Conservation (phyloP, 2,329 filamentous ascomycete species). For the Dendrostoma leiphaemia region DNA sequence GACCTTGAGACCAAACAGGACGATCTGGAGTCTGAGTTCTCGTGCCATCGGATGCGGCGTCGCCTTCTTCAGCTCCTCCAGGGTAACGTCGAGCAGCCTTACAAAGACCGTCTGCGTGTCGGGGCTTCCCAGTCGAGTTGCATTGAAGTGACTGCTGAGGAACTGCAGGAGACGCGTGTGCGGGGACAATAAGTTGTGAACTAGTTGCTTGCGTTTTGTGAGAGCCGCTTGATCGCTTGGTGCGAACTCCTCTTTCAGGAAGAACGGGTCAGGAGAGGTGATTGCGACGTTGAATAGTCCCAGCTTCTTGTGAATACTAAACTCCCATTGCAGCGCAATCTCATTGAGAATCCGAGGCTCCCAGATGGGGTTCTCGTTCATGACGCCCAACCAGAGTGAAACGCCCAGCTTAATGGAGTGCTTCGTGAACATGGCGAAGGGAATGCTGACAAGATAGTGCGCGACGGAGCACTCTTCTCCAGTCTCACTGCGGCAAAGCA, state of each 20-base stretch:
- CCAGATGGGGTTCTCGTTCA: slow-evolving; percentile 90
- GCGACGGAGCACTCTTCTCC: slow-evolving; percentile 76
- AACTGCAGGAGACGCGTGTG: slow-evolving; percentile 86
- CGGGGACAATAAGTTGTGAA: slow-evolving; percentile 81
- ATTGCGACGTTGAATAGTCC: slow-evolving; percentile 79
- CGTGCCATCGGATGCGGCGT: slow-evolving; percentile 81
- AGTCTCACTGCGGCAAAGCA: slow-evolving; percentile 72
- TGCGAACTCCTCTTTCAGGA: slow-evolving; percentile 85
- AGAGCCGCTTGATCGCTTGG: slow-evolving; percentile 80
- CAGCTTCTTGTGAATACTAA: slow-evolving; percentile 70
- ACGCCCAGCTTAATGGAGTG: slow-evolving; percentile 94
- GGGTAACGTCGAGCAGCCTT: slow-evolving; percentile 75
- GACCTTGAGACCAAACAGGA: slow-evolving; percentile 79
- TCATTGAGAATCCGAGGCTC: slow-evolving; percentile 83
- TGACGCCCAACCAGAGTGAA: slow-evolving; percentile 93
- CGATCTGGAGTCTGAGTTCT: slow-evolving; percentile 86
- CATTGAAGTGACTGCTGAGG: slow-evolving; percentile 91
- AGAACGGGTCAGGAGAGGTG: slow-evolving; percentile 79
- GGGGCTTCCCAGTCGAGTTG: slow-evolving; percentile 78
- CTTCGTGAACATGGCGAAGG: slow-evolving; percentile 90
- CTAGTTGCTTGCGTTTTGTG: slow-evolving; percentile 71
- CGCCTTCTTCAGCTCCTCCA: slow-evolving; percentile 70
- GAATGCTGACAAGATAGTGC: slow-evolving; percentile 86
- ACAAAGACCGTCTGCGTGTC: slow-evolving; percentile 81
- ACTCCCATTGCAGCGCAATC: slow-evolving; percentile 88